Base-by-base conservation (phyloP, 2,329 filamentous ascomycete genomes). In the Xylaria sp. region DNA sequence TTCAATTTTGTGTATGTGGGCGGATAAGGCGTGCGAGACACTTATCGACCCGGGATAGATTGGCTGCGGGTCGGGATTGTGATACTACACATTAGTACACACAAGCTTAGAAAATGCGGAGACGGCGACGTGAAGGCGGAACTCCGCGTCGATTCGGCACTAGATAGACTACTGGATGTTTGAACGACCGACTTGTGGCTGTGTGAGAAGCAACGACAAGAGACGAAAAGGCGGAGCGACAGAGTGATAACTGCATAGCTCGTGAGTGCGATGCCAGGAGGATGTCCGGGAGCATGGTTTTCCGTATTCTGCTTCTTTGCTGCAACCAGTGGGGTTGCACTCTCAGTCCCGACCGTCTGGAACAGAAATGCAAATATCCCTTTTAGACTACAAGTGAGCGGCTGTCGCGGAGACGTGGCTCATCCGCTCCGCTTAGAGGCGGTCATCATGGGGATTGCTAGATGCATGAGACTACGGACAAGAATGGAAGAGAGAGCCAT, bases 261-360 rank as follows among this genome's bases (percentile, higher is more conserved):
- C 46, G 36, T 33, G 66, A 28, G 46, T 44, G 61, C 20, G 63
- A 61, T 54, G 60, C 57, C 57, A 61, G 42, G 54, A 57, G 31
- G 48, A 67, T 48, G 59, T 6, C 59, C 59, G 56, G 44, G 49
- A 51, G 20, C 36, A 28, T 42, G 59, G 57, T 49, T 65, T 38
- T n/a, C 53, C 59, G 63, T 26, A 10, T 59, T 54, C 40, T 62
- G 28, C 38, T 61, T 10, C 58, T 11, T 11, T 23, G 40, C 28
- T 67, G 51, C 61, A 42, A 28, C 59, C 57, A 44, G 42, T 59
- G 38, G 17, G 63, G 66, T 69, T 66, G 65, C 67, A 66, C 13
- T 64, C 26, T 33, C 62, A 48, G 67, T 68, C 65, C 70, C 70
- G 68, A 63, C 67, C 1, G 65, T 64, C 59, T 71, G 70, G 70